A percentile compares a stretch with the other conserved stretches of the same genome.
Conservation (phyloP, 2,329 filamentous ascomycete genomes). For the Davidsoniella australis region DNA sequence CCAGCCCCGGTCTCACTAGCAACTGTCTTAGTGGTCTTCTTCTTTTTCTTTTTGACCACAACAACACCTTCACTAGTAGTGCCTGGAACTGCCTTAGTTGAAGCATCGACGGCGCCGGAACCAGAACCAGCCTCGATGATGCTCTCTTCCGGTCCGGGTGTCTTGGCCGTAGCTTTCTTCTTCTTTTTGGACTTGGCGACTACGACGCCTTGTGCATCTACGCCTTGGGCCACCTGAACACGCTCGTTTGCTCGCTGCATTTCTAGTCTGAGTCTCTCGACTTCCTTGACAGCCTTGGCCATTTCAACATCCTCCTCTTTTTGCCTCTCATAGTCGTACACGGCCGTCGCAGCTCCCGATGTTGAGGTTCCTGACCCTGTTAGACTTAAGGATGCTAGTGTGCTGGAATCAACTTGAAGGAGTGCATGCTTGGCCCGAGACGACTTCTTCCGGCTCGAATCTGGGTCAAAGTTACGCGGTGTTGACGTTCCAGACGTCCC, state of each 20-base stretch:
- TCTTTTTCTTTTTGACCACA: slow-evolving; percentile 22
- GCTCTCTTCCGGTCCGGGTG: background rate
- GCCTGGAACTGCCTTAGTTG: slow-evolving; percentile 6
- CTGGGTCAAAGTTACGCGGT: slow-evolving; percentile 33
- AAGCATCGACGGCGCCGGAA: slow-evolving; percentile 14
- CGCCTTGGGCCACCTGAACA: slow-evolving; percentile 53
- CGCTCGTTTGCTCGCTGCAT: slow-evolving; percentile 73
- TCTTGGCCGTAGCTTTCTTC: slow-evolving; percentile 4
- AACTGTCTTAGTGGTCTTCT: background rate
- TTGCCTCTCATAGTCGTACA: slow-evolving; percentile 43
- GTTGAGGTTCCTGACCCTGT: slow-evolving; percentile 18
- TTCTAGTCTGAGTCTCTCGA: slow-evolving; percentile 70
- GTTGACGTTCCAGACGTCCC: slow-evolving; percentile 30
- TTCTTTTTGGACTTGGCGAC: slow-evolving; percentile 53
- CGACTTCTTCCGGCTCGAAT: slow-evolving; percentile 30
- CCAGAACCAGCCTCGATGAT: background rate
- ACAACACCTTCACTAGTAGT: slow-evolving; percentile 16
- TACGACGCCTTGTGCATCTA: slow-evolving; percentile 45
- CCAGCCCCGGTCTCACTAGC: slow-evolving; percentile 8
- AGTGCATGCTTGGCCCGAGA: slow-evolving; percentile 25
- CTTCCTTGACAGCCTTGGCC: slow-evolving; percentile 71
- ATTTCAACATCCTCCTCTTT: slow-evolving; percentile 75
- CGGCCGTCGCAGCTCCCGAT: slow-evolving; percentile 18
- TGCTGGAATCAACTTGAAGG: slow-evolving; percentile 75
- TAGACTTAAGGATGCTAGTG: slow-evolving; percentile 55